A percentile compares a stretch with the other conserved stretches of the same genome.
phyloP scores from a whole-genome alignment of 139 green algal genomes.

The Chlamydomonas sp. region DNA sequence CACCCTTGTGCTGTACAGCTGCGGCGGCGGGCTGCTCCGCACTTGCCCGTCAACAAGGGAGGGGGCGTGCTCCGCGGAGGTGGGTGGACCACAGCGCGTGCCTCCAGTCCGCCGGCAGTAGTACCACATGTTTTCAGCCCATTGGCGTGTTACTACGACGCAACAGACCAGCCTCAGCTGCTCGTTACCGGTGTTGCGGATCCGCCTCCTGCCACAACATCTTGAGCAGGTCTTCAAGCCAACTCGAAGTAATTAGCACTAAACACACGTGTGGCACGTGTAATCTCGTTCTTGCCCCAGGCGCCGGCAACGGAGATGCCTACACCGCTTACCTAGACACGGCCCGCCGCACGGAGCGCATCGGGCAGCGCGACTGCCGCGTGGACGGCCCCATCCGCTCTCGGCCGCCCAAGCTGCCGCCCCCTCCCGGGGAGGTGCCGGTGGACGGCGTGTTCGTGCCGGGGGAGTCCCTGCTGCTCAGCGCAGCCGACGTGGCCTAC shows the following conservation, averaged over 20 bases:
- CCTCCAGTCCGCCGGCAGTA: background rate
- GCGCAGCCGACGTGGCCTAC: constrained; percentile 55
- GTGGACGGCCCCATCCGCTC: constrained; percentile 23
- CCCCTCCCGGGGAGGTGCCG: background rate
- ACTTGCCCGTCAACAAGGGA: constrained; percentile 39
- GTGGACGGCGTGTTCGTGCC: constrained; percentile 44
- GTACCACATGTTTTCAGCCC: background rate
- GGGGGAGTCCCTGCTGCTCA: constrained; percentile 15
- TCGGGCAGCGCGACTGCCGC: constrained; percentile 35
- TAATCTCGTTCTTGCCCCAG: background rate
- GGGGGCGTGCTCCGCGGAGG: constrained; percentile 35
- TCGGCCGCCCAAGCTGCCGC: background rate
- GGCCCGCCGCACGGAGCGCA: background rate
- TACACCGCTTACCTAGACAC: constrained; percentile 21
- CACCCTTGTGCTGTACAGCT: too few species aligned
- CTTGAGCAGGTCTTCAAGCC: too few species aligned
- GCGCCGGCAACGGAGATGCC: constrained; percentile 36
- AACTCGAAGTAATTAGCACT: too few species aligned
- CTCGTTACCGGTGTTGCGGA: too few species aligned
- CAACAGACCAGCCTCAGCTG: too few species aligned
- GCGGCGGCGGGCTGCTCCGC: background rate
- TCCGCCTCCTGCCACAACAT: too few species aligned
- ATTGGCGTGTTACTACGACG: too few species aligned
- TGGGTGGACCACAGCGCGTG: background rate
- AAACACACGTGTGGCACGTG: too few species aligned